Base-by-base conservation (phyloP, 116 monocot species). In the Cymodocea nodosa region DNA sequence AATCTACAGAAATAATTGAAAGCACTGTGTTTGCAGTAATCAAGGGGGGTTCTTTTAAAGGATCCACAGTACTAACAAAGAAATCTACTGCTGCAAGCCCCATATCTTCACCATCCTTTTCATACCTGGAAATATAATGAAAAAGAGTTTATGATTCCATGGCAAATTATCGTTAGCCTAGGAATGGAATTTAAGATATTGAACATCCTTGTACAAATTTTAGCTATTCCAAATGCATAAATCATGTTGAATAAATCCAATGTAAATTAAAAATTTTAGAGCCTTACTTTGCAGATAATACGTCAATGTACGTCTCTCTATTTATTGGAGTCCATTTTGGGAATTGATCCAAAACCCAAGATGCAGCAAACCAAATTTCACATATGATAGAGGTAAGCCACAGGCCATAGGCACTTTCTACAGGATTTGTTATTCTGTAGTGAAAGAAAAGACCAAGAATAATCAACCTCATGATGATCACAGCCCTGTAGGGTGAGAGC, bases 41-140 rank as follows among this genome's bases (percentile, higher is more conserved):
- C 24, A 92, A 51, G 37, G 97, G 97, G 58, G 97, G 97, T 56
- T 98, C 97, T 75, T 98, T 98, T 56, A 92, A 65, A 50, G 97
- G 97, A 80, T 98, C 95, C 78, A 95, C 95, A 51, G 95, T 95
- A 75, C 90, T 90, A 30, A 95, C 95, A 68, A 95, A 95, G 73
- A 98, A 98, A 67, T 98, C 97, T 61, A 98, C 92, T 57, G 97
- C 59, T 66, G 85, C 80, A 52, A 98, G 86, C 39, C 70, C 74
- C 74, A 54, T 77, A 17, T 59, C 71, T 56, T 86, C 88, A 60
- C 79, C 90, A 18, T 84, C 80, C 40, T 54, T 89, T 64, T 90
- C 94, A 65, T 82, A 98, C 76, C 97, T 98, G 70, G 11, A 40
- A 77, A 58, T 58, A 59, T 52, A 39, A 23, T 56, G 20, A 14